These are phyloP conservation scores for Colletotrichum spaethianum DNA, from an alignment of 2,329 filamentous ascomycete species.

Conservation along the genomic window DNA sequence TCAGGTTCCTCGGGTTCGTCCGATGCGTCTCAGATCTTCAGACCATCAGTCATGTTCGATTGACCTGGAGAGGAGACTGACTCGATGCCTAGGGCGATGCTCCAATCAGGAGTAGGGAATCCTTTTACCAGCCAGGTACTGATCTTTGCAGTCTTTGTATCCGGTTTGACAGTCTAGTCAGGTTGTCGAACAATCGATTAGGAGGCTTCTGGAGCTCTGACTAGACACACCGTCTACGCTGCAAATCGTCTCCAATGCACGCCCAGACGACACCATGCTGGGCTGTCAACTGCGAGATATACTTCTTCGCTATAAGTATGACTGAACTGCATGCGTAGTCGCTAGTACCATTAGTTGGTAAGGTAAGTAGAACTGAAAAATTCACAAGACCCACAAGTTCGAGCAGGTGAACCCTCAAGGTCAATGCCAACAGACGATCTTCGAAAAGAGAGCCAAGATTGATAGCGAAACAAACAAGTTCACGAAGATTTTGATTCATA, in stretches of 20 bases:
- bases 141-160: neutral
- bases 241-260: neutral
- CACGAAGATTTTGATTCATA: neutral
- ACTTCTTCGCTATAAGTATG: neutral
- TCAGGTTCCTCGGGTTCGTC: constrained; percentile 17
- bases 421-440: neutral
- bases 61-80: constrained; percentile 1
- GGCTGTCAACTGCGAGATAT: neutral
- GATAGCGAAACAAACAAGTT: neutral
- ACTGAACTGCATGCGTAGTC: neutral
- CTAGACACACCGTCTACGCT: neutral
- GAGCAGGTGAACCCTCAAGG: no score
- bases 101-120: neutral
- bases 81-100: neutral
- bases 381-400: no score
- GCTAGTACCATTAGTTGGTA: neutral
- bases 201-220: neutral
- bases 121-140: neutral
- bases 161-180: no score
- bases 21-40: constrained; percentile 16
- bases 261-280: neutral
- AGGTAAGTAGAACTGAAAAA: neutral
- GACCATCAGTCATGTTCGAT: neutral
- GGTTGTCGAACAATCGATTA: neutral
- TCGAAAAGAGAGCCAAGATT: neutral